Conservation (phyloP, 1,284 basidiomycete species). For the Moesziomyces sp. region DNA sequence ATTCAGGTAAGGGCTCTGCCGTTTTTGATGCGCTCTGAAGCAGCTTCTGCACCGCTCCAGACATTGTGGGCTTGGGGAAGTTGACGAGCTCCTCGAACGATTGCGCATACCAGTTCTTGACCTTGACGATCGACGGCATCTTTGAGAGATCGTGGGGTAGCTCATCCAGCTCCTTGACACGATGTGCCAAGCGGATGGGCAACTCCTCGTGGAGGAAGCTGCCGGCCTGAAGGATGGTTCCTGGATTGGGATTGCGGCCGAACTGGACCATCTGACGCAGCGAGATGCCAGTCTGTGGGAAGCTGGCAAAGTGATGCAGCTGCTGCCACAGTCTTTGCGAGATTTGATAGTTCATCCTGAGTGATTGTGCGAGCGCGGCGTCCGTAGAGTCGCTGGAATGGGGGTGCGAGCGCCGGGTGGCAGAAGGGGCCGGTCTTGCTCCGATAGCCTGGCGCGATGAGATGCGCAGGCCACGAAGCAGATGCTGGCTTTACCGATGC, state of each 20-base stretch:
- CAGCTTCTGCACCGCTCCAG: conserved; percentile 60
- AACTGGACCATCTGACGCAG: conserved; percentile 68
- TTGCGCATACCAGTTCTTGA: conserved; percentile 99
- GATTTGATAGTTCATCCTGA: conserved; percentile 55
- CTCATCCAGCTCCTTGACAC: conserved; percentile 95
- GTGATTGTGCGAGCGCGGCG: neutral
- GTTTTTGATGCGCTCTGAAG: conserved; percentile 46
- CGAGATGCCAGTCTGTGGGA: conserved; percentile 66
- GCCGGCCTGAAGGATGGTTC: conserved; percentile 65
- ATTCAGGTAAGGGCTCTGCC: conserved; percentile 52
- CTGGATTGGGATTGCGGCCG: conserved; percentile 64
- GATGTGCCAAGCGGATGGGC: conserved; percentile 92
- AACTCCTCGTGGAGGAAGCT: conserved; percentile 76
- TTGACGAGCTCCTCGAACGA: conserved; percentile 78
- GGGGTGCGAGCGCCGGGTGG: neutral
- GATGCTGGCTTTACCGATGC: too few relatives aligned
- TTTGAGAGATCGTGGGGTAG: conserved; percentile 89
- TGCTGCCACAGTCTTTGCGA: conserved; percentile 62
- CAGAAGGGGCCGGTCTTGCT: neutral
- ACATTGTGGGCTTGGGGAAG: conserved; percentile 61
- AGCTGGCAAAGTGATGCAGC: conserved; percentile 65
- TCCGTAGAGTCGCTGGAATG: neutral
- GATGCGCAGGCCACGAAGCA: too few relatives aligned
- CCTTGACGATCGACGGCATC: conserved; percentile 93
- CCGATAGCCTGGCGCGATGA: neutral